Base-by-base conservation (phyloP, 78 protist species). In the Cavenderia fasciculata region DNA sequence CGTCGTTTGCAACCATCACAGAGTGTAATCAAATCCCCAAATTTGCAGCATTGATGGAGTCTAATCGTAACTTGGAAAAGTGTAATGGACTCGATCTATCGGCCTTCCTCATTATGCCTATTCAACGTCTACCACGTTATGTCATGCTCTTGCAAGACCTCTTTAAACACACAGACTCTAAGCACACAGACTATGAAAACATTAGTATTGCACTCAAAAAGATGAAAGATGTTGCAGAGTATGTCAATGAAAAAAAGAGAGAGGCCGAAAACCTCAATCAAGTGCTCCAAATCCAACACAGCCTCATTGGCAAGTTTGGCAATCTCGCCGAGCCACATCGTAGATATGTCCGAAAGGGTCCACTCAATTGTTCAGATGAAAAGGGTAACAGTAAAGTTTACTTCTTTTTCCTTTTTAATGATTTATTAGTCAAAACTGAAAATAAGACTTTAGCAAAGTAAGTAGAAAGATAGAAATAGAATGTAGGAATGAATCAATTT, bases 201-300 rank as follows among this genome's bases (percentile, higher is more conserved):
- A 43, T 93, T 27, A n/a, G 82, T 16, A 29, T 49, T 23, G 95
- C 95, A 1, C 44, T 86, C n/a, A 74, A 93, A 56, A 72, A 85
- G 52, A 93, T 93, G 95, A 85, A 78, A 36, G 78, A 72, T 23
- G 93, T 86, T 21, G 95, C 95, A 0, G 89, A 77, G 11, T 86
- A 93, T 62, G 93, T 93, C 1, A 93, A 93, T 56, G 95, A 93
- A 57, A 82, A 65, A 63, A 93, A 93, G 56, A 59, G 93, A 59
- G 95, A 85, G 19, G 95, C 93, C 11, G 95, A 93, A 27, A 93
- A 93, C 56, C 74, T 93, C 38, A 93, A 86, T 52, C 94, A 93
- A 46, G 95, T 93, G 2, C 8, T 86, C 2, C 74, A 23, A 1
- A 71, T 85, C 46, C 94, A 85, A 59, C n/a, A 56, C 3, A 66